These are phyloP conservation scores for Pythium guiyangense DNA, from an alignment of 352 stramenopile genomes.

Conservation along the genomic window DNA sequence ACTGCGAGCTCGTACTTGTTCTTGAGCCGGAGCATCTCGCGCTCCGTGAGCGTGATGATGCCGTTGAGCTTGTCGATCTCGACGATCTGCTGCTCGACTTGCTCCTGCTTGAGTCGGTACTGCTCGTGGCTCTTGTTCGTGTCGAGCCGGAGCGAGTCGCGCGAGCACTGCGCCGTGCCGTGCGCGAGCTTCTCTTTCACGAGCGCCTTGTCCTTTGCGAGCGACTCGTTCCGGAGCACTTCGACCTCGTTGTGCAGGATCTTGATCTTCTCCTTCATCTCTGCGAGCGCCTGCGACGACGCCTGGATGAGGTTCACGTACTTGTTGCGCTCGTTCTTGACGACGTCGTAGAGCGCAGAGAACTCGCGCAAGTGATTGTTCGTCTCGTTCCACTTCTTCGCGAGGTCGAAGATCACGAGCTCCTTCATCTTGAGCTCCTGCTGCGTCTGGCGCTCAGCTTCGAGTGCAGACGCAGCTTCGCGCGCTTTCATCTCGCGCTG, in stretches of 20 bases:
- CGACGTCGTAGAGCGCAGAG: conserved; percentile 91
- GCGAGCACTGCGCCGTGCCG: conserved; percentile 80
- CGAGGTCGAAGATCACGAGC: conserved; percentile 90
- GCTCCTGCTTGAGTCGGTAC: conserved; percentile 88
- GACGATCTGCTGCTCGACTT: conserved; percentile 94
- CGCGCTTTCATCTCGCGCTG: conserved; percentile 90
- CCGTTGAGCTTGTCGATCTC: conserved; percentile 94
- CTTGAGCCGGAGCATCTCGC: conserved; percentile 91
- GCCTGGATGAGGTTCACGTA: conserved; percentile 94
- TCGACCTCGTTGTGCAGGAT: conserved; percentile 94
- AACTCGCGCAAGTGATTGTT: conserved; percentile 92
- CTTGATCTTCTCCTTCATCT: conserved; percentile 97
- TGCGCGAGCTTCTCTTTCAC: conserved; percentile 88
- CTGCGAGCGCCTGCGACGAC: conserved; percentile 86
- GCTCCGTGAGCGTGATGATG: conserved; percentile 90
- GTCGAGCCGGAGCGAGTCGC: conserved; percentile 86
- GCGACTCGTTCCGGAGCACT: conserved; percentile 90
- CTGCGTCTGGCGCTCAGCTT: conserved; percentile 78
- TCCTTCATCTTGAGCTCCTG: conserved; percentile 93
- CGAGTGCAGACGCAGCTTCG: conserved; percentile 68
- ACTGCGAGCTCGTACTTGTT: conserved; percentile 89
- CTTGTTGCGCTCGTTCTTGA: conserved; percentile 96
- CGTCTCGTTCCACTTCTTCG: conserved; percentile 93
- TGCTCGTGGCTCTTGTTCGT: conserved; percentile 88
- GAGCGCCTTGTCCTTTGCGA: conserved; percentile 92